Conservation (phyloP, 2,329 filamentous ascomycete genomes). For the Pseudocercospora musae region DNA sequence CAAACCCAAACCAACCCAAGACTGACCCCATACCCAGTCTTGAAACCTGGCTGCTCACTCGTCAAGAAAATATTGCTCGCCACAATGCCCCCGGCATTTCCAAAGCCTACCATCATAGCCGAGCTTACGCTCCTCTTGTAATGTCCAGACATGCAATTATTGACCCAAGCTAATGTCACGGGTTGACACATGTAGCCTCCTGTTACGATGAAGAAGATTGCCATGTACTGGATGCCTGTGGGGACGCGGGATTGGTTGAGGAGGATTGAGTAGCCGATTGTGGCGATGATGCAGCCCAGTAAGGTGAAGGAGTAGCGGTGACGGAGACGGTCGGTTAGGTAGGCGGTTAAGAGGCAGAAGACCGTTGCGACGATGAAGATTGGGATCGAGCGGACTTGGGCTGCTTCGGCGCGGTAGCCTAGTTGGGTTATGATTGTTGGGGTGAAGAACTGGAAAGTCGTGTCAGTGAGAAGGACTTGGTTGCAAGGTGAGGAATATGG, state of each 20-base stretch:
- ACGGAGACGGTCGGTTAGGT: constrained; percentile 16
- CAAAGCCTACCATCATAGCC: constrained; percentile 52
- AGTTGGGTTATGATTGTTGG: constrained; percentile 60
- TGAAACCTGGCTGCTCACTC: constrained; percentile 48
- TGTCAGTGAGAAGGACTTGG: constrained; percentile 35
- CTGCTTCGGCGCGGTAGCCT: constrained; percentile 57
- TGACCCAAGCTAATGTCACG: constrained; percentile 55
- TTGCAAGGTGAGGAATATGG: no score
- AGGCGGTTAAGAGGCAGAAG: constrained; percentile 23
- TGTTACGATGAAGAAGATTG: constrained; percentile 53
- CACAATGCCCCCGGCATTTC: constrained; percentile 52
- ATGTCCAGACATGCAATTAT: constrained; percentile 56
- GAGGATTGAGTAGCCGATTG: constrained; percentile 55
- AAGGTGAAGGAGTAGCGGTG: constrained; percentile 34
- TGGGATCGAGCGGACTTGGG: constrained; percentile 39
- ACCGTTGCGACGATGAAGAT: constrained; percentile 35
- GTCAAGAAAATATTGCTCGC: constrained; percentile 52
- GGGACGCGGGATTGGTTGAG: constrained; percentile 37
- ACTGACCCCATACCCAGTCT: constrained; percentile 49
- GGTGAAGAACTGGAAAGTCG: constrained; percentile 41
- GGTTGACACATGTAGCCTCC: constrained; percentile 57
- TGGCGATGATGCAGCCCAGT: constrained; percentile 26
- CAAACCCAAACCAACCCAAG: constrained; percentile 49
- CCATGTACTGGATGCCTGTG: constrained; percentile 48
- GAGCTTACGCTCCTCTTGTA: constrained; percentile 56